Percentiles rank a stretch among this genome's conserved stretches.
These are phyloP conservation scores for Solanum corneliomulleri DNA, from an alignment of 257 asterid species.

Conservation along the genomic window DNA sequence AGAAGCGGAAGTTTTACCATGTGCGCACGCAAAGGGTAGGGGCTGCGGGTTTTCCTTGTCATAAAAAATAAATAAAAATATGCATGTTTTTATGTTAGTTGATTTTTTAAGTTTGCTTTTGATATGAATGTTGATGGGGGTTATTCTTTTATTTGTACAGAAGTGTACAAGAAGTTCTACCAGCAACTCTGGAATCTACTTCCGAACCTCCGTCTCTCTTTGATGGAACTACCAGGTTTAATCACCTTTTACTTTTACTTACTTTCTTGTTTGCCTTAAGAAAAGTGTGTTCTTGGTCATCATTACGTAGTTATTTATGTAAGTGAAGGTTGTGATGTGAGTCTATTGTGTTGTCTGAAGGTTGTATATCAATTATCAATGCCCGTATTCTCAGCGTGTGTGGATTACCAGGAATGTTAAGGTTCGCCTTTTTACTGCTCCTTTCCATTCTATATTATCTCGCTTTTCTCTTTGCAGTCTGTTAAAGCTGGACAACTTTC, in stretches of 20 bases:
- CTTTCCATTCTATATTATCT: neutral
- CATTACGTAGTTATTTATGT: neutral
- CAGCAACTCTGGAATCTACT: constrained; percentile 42
- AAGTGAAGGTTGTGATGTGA: neutral
- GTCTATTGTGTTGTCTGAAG: constrained; percentile 18
- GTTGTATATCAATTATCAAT: constrained; percentile 45
- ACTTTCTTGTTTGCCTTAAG: neutral
- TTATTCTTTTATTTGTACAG: constrained; percentile 10
- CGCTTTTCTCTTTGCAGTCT: neutral
- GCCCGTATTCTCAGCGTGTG: constrained; percentile 67
- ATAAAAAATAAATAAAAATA: neutral
- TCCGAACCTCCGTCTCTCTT: constrained; percentile 55
- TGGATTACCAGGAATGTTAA: constrained; percentile 68
- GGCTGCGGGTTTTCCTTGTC: no score
- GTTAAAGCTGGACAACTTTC: neutral
- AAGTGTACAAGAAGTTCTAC: constrained; percentile 31
- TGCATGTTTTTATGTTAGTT: neutral
- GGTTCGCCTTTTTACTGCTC: constrained; percentile 19
- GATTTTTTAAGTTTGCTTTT: neutral
- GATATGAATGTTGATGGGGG: neutral
- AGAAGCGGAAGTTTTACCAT: no score
- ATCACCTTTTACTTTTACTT: neutral
- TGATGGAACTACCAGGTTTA: constrained; percentile 68
- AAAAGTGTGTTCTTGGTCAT: neutral
- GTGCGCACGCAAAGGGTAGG: no score